Conservation (phyloP, 768 basidiomycete species). For the Leucosporidium yakuticum region DNA sequence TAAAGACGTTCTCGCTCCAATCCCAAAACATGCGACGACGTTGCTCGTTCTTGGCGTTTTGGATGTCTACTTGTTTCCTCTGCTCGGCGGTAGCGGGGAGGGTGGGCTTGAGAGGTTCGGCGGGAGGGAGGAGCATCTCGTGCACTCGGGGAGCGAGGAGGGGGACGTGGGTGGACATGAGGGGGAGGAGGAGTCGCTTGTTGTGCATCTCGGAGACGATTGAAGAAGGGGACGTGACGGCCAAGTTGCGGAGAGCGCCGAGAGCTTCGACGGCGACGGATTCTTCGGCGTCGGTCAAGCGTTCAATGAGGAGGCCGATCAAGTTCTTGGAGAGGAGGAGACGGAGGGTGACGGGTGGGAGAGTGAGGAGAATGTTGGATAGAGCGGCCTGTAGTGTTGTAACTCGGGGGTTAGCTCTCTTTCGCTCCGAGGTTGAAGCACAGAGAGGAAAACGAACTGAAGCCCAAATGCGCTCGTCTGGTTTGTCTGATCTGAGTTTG, state of each 20-base stretch:
- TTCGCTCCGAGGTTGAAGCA: background rate
- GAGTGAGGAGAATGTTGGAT: constrained; percentile 13
- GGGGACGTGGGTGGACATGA: constrained; percentile 25
- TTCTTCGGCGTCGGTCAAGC: constrained; percentile 19
- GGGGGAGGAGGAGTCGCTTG: constrained; percentile 33
- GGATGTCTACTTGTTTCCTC: constrained; percentile 3
- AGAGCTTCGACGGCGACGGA: constrained; percentile 25
- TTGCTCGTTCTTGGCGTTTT: constrained; percentile 18
- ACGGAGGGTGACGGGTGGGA: constrained; percentile 26
- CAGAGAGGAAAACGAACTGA: constrained; percentile 9
- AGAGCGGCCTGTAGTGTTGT: constrained; percentile 15
- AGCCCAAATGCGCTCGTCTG: constrained; percentile 21
- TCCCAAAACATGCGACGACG: constrained; percentile 27
- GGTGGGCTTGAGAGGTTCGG: constrained; percentile 13
- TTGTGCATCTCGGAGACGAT: constrained; percentile 36
- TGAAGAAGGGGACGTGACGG: constrained; percentile 26
- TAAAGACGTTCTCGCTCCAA: constrained; percentile 33
- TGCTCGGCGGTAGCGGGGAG: constrained; percentile 22
- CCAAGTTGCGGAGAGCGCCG: constrained; percentile 32
- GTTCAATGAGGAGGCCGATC: constrained; percentile 34
- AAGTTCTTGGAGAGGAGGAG: constrained; percentile 30
- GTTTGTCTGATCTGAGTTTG: constrained; percentile 18
- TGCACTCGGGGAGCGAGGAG: constrained; percentile 26
- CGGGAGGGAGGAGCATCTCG: constrained; percentile 11
- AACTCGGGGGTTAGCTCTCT: background rate